Evolutionary conservation across 495 filamentous ascomycete species (phyloP).

Genomic region (Margaritispora aquatica): DNA sequence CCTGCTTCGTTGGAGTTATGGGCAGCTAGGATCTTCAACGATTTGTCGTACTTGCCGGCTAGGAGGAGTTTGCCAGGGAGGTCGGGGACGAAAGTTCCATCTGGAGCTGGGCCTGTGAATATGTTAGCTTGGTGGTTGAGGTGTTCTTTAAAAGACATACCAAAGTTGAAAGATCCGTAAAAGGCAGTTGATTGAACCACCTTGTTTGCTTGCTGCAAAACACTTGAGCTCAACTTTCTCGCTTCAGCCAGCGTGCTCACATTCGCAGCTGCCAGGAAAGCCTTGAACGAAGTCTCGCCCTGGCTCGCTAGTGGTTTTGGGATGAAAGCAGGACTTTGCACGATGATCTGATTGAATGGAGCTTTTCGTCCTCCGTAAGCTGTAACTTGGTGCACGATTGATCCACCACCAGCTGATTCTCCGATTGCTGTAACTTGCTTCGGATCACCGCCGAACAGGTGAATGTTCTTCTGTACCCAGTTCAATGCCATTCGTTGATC

Average conservation of each 20-base stretch:
- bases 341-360: slow-evolving; percentile 24
- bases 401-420: slow-evolving; percentile 62
- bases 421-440: slow-evolving; percentile 61
- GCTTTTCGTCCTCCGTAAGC: slow-evolving; percentile 19
- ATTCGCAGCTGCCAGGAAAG: not conserved
- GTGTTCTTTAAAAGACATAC: no score
- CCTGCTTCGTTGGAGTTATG: slow-evolving; percentile 49
- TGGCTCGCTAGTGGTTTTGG: not conserved
- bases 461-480: slow-evolving; percentile 68
- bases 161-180: slow-evolving; percentile 47
- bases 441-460: slow-evolving; percentile 62
- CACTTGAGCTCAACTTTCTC: not conserved
- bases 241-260: slow-evolving; percentile 8
- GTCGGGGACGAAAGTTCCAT: slow-evolving; percentile 50
- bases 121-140: no score
- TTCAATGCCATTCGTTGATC: slow-evolving; percentile 64
- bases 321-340: slow-evolving; percentile 20
- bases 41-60: slow-evolving; percentile 46
- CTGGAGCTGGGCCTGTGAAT: slow-evolving; percentile 51
- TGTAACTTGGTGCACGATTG: slow-evolving; percentile 60
- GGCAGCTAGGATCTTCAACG: slow-evolving; percentile 45
- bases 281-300: not conserved
- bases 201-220: not conserved
- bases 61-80: slow-evolving; percentile 50
- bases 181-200: slow-evolving; percentile 13